phyloP scores from a whole-genome alignment of 2,329 filamentous ascomycete species.

The Calonectria naviculata region DNA sequence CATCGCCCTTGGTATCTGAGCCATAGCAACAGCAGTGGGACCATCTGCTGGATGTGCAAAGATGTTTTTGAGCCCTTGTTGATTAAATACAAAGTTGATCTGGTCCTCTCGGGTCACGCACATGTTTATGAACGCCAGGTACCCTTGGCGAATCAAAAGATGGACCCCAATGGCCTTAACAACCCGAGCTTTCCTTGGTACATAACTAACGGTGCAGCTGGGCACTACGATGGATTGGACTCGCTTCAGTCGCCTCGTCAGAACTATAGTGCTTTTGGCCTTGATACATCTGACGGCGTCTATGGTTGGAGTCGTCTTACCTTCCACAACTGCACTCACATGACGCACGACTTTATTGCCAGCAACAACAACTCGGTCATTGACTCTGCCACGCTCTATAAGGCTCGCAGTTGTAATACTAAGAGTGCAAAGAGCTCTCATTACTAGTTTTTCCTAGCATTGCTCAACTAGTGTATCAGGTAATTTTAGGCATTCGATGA shows the following conservation, averaged over 20 bases:
- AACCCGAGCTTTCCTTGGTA: slow-evolving; percentile 44
- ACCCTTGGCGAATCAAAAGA: slow-evolving; percentile 47
- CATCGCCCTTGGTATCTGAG: slow-evolving; percentile 62
- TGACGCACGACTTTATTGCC: background rate
- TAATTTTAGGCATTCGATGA: no score
- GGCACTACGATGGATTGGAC: slow-evolving; percentile 44
- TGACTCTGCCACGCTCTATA: background rate
- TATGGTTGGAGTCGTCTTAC: background rate
- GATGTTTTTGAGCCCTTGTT: slow-evolving; percentile 63
- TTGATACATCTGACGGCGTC: background rate
- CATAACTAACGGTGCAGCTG: slow-evolving; percentile 42
- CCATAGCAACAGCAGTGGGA: slow-evolving; percentile 26
- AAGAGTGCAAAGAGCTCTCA: background rate
- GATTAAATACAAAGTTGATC: slow-evolving; percentile 65
- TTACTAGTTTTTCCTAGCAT: no score
- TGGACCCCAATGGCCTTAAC: slow-evolving; percentile 48
- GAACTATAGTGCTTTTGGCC: background rate
- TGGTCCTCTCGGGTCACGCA: slow-evolving; percentile 66
- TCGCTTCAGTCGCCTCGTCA: background rate
- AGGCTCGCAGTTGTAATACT: background rate
- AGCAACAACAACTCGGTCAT: background rate
- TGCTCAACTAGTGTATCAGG: no score
- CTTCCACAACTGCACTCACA: background rate
- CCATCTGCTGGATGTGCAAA: slow-evolving; percentile 29
- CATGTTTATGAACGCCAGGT: slow-evolving; percentile 66